Base-by-base conservation (phyloP, 1,284 basidiomycete species). In the Hemileia vastatrix region DNA sequence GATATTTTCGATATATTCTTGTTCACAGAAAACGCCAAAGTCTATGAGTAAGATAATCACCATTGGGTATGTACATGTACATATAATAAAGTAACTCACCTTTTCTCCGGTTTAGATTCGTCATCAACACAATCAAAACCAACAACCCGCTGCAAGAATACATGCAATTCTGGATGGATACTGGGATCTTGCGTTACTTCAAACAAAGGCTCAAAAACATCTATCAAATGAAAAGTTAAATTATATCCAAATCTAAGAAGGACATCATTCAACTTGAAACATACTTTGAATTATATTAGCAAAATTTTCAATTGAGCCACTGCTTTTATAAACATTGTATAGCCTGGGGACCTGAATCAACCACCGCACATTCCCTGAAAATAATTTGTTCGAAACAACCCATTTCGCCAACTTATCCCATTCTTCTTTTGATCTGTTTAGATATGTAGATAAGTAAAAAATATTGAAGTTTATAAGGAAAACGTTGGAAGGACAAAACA, bases 341-440 rank as follows among this genome's bases (percentile, higher is more conserved):
- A 99, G 77, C 1, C 95, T 85, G 2, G 95, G 95, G 11, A 98
- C 82, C 77, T 98, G 95, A 70, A 99, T 88, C 56, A 98, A 83
- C 95, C 95, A 98, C 56, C 95, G 84, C 33, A 98, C 90, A 72
- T 99, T 98, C 76, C 96, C 92, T 6, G 92, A 96, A 76, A 84
- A 90, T 11, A 98, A 81, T 75, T 92, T 90, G 80, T 97, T 85
- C 74, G 89, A 83, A 72, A 96, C 85, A 57, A 98, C 86, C 95
- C 95, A 99, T 79, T 86, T 86, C 5, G 95, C 94, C 4, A 99
- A 81, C 74, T 96, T 97, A 80, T 98, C 95, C 95, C 95, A 99
- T 78, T 99, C 95, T 66, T 85, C 73, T 45, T 76, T 63, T 63
- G 77, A 80, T 58, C 78, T 78, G 62, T 8, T n/a, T 53, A 5